Conservation (phyloP, 2,329 filamentous ascomycete species). For the Coniochaeta pulveracea region DNA sequence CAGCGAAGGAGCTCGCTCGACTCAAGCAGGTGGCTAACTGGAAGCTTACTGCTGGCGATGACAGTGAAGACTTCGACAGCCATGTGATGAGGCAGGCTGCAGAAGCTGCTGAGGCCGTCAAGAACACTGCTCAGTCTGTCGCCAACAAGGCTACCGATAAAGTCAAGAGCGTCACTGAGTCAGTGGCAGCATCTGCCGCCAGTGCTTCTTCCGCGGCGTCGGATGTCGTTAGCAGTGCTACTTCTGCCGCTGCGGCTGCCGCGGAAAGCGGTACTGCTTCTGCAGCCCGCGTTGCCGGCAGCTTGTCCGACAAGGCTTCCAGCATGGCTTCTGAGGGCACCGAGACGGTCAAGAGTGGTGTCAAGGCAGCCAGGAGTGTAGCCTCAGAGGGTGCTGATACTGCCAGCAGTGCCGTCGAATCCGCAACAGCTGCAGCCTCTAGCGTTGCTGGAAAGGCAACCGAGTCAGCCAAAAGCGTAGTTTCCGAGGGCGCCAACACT, state of each 20-base stretch:
- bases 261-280: constrained; percentile 1
- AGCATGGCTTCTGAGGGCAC: constrained; percentile 3
- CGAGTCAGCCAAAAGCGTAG: constrained; percentile 5
- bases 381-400: constrained; percentile 6
- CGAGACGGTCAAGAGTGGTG: neutral
- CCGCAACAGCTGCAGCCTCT: neutral
- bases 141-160: constrained; percentile 21
- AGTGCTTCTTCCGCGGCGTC: neutral
- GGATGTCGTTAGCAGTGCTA: neutral
- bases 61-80: constrained; percentile 67
- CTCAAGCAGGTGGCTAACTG: constrained; percentile 76
- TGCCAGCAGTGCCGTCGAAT: constrained; percentile 8
- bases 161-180: constrained; percentile 9
- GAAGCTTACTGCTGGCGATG: constrained; percentile 70
- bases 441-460: constrained; percentile 10
- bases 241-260: neutral
- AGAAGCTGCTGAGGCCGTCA: constrained; percentile 13
- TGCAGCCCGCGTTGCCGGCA: neutral
- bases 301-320: constrained; percentile 1
- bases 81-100: constrained; percentile 45
- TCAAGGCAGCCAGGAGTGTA: neutral
- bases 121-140: constrained; percentile 12
- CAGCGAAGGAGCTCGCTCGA: constrained; percentile 67
- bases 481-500: constrained; percentile 3
- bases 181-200: constrained; percentile 1